Base-by-base conservation (phyloP, 139 green algal genomes). In the Chlorella sp. region DNA sequence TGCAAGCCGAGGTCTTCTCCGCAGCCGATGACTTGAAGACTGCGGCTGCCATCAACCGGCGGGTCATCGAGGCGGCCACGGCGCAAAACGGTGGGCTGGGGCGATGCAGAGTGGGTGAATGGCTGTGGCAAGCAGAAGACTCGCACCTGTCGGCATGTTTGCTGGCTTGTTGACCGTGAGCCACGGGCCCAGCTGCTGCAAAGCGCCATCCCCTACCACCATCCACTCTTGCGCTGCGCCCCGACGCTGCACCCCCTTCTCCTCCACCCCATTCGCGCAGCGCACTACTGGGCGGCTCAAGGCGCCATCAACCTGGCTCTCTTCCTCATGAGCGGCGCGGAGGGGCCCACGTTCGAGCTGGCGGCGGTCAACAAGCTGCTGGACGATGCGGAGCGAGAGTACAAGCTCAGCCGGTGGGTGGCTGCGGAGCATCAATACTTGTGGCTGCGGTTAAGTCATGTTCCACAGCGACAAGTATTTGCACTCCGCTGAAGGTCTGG, bases 261-360 rank as follows among this genome's bases (percentile, higher is more conserved):
- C 32, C 34, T n/a, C 17, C 16, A 13, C 17, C 18, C 12, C 7
- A 11, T 11, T 18, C 65, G 11, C 30, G 68, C 68, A 74, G 68
- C 68, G 17, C 36, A 74, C 68, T 74, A 74, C 68, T 74, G 68
- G 68, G 68, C 23, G 18, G 68, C 32, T 3, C 68, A 74, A 34
- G 68, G 32, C 5, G 32, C 32, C 20, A 11, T 30, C 4, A 36
- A 74, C 6, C 20, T 74, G 32, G 68, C 68, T 0, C n/a, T 74
- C 34, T 4, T 30, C 16, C 3, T 74, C 3, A 74, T 74, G 68
- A 41, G 34, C 32, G 68, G 68, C 21, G 68, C 32, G 26, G 68
- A 74, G 68, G 68, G 68, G 32, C 34, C 34, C 1, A 21, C 4
- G 4, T 74, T 74, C 16, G 36, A 44, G 32, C 34, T 74, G 68